Conservation (phyloP, 2,329 filamentous ascomycete genomes). For the Sarocladiaceae sp. region DNA sequence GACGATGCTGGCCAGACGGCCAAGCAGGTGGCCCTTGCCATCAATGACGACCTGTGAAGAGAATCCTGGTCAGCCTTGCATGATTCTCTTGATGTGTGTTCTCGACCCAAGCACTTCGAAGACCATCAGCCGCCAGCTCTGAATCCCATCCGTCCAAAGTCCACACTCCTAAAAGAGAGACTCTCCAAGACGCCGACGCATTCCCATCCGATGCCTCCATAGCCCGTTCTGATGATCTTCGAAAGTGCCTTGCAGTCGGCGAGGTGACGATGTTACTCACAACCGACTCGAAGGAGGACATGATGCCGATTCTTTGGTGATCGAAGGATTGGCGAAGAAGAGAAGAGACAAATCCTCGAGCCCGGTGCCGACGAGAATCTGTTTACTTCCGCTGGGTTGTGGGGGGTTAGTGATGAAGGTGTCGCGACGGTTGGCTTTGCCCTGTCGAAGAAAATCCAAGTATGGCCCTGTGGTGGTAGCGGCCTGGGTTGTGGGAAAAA, state of each 20-base stretch:
- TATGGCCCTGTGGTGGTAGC: slow-evolving; percentile 13
- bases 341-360: slow-evolving; percentile 20
- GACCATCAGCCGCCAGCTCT: slow-evolving; percentile 1
- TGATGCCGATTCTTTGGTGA: slow-evolving; percentile 39
- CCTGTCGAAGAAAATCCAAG: slow-evolving; percentile 29
- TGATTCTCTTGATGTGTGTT: not conserved
- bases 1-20: slow-evolving; percentile 95
- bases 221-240: slow-evolving; percentile 7
- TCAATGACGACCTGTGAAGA: slow-evolving; percentile 83
- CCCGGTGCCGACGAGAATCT: slow-evolving; percentile 17
- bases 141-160: no score
- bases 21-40: slow-evolving; percentile 99
- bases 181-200: not conserved
- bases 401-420: slow-evolving; percentile 34
- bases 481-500: not conserved
- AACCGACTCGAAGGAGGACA: slow-evolving; percentile 66
- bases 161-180: no score
- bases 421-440: slow-evolving; percentile 29
- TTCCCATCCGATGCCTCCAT: not conserved
- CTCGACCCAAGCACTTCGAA: not conserved
- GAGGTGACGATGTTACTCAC: slow-evolving; percentile 43
- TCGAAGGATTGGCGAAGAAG: slow-evolving; percentile 15
- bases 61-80: slow-evolving; percentile 9
- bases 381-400: slow-evolving; percentile 29
- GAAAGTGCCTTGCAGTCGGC: not conserved